Conservation (phyloP, 2,329 filamentous ascomycete species). For the Tolypocladium cylindrosporum region DNA sequence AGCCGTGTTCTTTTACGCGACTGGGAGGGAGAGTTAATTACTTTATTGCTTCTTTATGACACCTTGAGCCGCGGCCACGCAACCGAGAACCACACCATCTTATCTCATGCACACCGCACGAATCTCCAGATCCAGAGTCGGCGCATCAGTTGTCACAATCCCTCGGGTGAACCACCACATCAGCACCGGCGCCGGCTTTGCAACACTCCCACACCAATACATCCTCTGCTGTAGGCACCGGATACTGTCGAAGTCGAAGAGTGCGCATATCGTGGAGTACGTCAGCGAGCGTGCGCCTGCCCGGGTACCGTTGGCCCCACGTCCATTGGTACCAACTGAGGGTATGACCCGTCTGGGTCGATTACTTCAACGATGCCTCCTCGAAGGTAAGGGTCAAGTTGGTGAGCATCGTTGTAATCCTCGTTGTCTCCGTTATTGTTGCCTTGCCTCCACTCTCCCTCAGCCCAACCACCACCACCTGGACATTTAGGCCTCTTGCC, state of each 20-base stretch:
- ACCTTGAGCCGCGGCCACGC: background rate
- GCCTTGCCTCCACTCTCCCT: background rate
- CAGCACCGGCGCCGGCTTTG: background rate
- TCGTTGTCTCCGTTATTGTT: background rate
- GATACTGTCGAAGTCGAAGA: background rate
- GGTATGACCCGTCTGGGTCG: background rate
- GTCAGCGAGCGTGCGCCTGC: background rate
- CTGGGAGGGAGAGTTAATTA: background rate
- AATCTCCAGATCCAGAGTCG: background rate
- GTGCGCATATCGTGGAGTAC: background rate
- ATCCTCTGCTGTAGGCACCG: background rate
- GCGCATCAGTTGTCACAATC: background rate
- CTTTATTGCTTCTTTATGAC: background rate
- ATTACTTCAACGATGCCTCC: background rate
- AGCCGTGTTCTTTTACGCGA: background rate
- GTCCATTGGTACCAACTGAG: background rate
- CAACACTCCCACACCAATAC: background rate
- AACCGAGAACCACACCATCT: background rate
- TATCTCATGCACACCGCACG: no score
- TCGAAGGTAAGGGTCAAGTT: background rate
- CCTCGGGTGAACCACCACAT: background rate
- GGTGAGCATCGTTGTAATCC: background rate
- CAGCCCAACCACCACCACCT: background rate
- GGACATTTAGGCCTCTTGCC: background rate
- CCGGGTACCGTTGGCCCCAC: background rate